Base-by-base conservation (phyloP, 2,329 filamentous ascomycete genomes). In the Setomelanomma holmii region DNA sequence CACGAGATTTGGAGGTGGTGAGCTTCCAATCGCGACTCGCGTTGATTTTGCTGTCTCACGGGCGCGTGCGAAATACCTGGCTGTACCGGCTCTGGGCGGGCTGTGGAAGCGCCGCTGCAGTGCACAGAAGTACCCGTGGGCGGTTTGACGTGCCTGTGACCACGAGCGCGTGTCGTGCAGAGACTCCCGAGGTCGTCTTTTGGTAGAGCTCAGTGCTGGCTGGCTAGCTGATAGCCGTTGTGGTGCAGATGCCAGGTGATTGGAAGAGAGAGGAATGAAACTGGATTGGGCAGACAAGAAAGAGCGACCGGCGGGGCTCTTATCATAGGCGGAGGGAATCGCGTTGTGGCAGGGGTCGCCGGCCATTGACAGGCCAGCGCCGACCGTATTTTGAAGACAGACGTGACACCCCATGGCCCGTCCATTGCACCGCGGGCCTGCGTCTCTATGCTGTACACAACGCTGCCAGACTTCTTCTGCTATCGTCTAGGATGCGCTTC, bases 1-100 rank as follows among this genome's bases (percentile, higher is more conserved):
- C 71, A 73, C 71, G 71, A 68, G 70, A 68, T 69, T 66, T 60
- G 60, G 49, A 30, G 20, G 64, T 66, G 59, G 58, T 66, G 62
- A 61, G 56, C 56, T 54, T 57, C n/a, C n/a, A n/a, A n/a, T n/a
- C 41, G 57, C 50, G 58, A 59, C 55, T 60, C 56, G 61, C 61
- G 59, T 54, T 65, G 61, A 65, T 56, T 64, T 56, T 53, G 47
- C 55, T 60, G 64, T 61, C 58, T 63, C 50, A 56, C 49, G 38
- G 54, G 55, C 53, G 55, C 55, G 56, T 56, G 56, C 51, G 17
- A 33, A 27, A 51, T 24, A 47, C 27, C 50, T 49, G 48, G 41
- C 43, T 43, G 49, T 23, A 51, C 46, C 34, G 47, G 42, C 22
- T 46, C 24, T 53, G 55, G 35, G 49, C 49, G 47, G 43, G 55